phyloP scores from a whole-genome alignment of 345 rosid species.

The Brassica cretica region DNA sequence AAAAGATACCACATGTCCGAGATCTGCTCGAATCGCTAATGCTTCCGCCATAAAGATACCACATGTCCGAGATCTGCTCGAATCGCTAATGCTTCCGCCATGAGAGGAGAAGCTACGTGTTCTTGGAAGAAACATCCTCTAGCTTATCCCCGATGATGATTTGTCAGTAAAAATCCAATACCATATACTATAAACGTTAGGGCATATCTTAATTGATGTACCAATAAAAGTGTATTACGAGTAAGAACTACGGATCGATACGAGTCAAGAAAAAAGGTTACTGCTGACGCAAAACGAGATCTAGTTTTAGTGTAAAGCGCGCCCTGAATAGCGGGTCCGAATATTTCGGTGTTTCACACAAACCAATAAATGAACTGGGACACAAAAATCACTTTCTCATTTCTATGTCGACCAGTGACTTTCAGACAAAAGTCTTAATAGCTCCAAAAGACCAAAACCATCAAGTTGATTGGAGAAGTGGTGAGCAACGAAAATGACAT shows the following conservation, averaged over 20 bases:
- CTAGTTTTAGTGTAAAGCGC: constrained; percentile 32
- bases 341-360: constrained; percentile 40
- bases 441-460: constrained; percentile 24
- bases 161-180: background rate
- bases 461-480: constrained; percentile 30
- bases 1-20: too few relatives aligned
- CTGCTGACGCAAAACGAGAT: constrained; percentile 35
- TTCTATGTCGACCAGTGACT: constrained; percentile 25
- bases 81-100: too few relatives aligned
- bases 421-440: constrained; percentile 22
- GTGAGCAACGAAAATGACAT: constrained; percentile 20
- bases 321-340: constrained; percentile 38
- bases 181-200: constrained; percentile 4
- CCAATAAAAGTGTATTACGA: constrained; percentile 14
- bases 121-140: too few relatives aligned
- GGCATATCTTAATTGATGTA: constrained; percentile 21
- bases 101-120: too few relatives aligned
- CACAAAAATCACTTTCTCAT: constrained; percentile 27
- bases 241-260: constrained; percentile 31
- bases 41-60: too few relatives aligned
- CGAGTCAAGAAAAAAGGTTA: constrained; percentile 22
- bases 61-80: too few relatives aligned
- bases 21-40: too few relatives aligned
- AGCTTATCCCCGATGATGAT: too few relatives aligned
- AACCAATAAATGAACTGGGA: constrained; percentile 20